Evolutionary conservation across 805 yeast genomes (phyloP), one percentile per base, ranked within the genome.

Genomic region (Debaryomyces tyrocola): DNA sequence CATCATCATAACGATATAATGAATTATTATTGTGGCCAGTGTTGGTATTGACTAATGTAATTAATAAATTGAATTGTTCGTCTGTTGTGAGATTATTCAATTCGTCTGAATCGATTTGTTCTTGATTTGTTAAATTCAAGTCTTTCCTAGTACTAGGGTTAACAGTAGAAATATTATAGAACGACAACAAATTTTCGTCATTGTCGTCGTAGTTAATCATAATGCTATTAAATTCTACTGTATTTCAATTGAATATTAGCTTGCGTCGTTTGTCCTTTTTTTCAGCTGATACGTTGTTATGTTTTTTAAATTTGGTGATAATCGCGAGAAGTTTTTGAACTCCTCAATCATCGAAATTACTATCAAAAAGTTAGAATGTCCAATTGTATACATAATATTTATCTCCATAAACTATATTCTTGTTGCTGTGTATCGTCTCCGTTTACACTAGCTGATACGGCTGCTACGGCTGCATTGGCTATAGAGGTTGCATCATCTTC

Each of bases 401-500:
- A 68, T 37, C 73, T 50, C 74, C 74, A 69, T 15, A 69, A 55
- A 44, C 65, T 60, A 50, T 63, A 69, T 47, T 67, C 71, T 48
- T 69, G 73, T 18, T 61, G 70, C 40, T 60, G 67, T 6, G 64
- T 56, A 10, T 60, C 64, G 10, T 55, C 67, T 3, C 46, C 62
- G 9, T 57, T 59, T 1, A 58, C 67, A 1, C 58, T 57, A 4
- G 67, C 52, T 8, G 69, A 47, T 2, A 66, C 70, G 0, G 72
- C 71, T 1, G 73, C 72, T 6, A 69, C 73, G 0, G 73, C 70
- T 1, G 73, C 73, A 40, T 59, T 66, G 27, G 73, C 74, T 10
- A 67, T 64, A 14, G 63, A 51, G 4, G 67, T 58, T 1, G 71
- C 65, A 43, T 66, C 69, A 33, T 58, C 51, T 2, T 51, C 51